Percentiles rank a stretch among this genome's conserved stretches.
phyloP scores from a whole-genome alignment of 345 rosid genomes.

The Orychophragmus violaceus region DNA sequence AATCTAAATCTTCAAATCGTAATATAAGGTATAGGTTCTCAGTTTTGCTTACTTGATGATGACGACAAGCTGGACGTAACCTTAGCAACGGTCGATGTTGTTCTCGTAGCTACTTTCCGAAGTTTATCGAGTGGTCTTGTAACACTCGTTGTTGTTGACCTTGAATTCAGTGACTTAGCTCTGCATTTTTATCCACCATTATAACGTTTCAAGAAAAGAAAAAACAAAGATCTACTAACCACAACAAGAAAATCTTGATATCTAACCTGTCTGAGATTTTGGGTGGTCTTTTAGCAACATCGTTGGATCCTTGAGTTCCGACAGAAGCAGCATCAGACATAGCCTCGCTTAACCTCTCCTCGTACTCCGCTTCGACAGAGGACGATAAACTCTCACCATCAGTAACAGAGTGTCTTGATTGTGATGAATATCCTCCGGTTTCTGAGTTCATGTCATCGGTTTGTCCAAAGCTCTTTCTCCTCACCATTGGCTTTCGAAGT shows the following conservation, averaged over 20 bases:
- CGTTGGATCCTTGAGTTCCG: slow-evolving; percentile 41
- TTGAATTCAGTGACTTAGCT: slow-evolving; percentile 18
- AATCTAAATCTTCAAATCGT: background rate
- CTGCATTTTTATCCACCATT: background rate
- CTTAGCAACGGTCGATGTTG: slow-evolving; percentile 36
- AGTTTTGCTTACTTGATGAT: slow-evolving; percentile 34
- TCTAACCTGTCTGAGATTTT: slow-evolving; percentile 40
- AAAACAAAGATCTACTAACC: background rate
- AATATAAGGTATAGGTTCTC: background rate
- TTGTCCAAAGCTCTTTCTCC: slow-evolving; percentile 32
- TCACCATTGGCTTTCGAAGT: slow-evolving; percentile 18
- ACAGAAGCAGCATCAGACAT: slow-evolving; percentile 43
- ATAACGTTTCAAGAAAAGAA: background rate
- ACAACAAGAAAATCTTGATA: background rate
- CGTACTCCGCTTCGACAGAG: slow-evolving; percentile 35
- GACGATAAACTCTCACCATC: slow-evolving; percentile 28
- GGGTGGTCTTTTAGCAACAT: slow-evolving; percentile 26
- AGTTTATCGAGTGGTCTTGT: slow-evolving; percentile 31
- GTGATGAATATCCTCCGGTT: slow-evolving; percentile 17
- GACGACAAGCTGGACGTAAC: slow-evolving; percentile 34
- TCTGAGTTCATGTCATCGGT: slow-evolving; percentile 30
- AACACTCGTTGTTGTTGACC: slow-evolving; percentile 2
- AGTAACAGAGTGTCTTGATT: slow-evolving; percentile 24
- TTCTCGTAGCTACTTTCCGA: slow-evolving; percentile 25
- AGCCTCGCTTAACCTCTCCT: slow-evolving; percentile 36